Evolutionary conservation across 768 basidiomycete genomes (phyloP), one percentile per base, ranked within the genome.

Genomic region (Glaciozyma antarctica): DNA sequence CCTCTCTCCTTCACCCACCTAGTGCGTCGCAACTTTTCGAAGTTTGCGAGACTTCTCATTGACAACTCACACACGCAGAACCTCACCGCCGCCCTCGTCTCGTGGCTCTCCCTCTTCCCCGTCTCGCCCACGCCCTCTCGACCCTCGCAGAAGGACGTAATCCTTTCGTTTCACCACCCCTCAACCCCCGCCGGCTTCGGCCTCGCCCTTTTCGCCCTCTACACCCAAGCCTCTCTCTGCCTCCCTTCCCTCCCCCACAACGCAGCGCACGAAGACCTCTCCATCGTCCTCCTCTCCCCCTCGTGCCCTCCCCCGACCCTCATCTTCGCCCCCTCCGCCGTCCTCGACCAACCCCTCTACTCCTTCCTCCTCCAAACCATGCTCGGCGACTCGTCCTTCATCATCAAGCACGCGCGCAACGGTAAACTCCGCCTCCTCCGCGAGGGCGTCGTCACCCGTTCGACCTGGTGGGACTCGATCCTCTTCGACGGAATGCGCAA

Each of bases 61-160:
- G 10, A 51, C 12, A 3, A 6, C 13, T 0, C 7, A 22, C 26
- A 7, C 26, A 5, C 41, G 15, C 52, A 66, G 66, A 67, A 62
- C 59, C 61, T 71, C 28, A 71, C 69, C 0, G 34, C 69, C 3
- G 60, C 69, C 17, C 63, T 71, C 63, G 63, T 67, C 28, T 47
- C 69, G 17, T 71, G 69, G 69, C 49, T 58, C 16, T 56, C 66
- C 1, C 61, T 71, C 21, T 71, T 71, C 51, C 69, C 69, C 9
- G 57, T 32, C 10, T 60, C 69, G 21, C 66, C 65, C 8, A 22
- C 32, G 1, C 21, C 66, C 9, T 63, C 61, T 1, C 49, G 49
- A 19, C 69, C 69, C 12, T 64, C 69, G 2, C 21, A 62, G 47
- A 49, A 45, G 10, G 69, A 71, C 58, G 44, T 28, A 2, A 45